These are phyloP conservation scores for Bipolaris victoriae DNA, from an alignment of 2,329 filamentous ascomycete genomes.

Conservation along the genomic window DNA sequence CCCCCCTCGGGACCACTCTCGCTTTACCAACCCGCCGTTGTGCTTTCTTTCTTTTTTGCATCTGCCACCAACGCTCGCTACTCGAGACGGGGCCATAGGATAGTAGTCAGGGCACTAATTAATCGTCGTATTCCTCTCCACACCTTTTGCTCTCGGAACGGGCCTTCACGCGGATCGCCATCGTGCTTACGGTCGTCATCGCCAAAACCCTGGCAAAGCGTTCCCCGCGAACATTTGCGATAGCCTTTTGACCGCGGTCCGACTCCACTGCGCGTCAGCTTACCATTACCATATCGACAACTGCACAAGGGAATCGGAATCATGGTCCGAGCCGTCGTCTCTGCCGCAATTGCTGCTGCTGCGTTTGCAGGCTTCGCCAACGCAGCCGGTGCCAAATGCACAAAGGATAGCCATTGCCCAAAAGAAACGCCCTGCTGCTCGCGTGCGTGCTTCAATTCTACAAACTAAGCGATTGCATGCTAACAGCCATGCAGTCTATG, in stretches of 20 bases:
- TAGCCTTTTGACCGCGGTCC: slow-evolving; percentile 3
- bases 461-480: slow-evolving; percentile 13
- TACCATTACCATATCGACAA: slow-evolving; percentile 41
- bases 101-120: slow-evolving; percentile 20
- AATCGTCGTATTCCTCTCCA: slow-evolving; percentile 2
- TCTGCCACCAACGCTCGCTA: slow-evolving; percentile 34
- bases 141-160: not conserved
- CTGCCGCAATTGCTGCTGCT: slow-evolving; percentile 38
- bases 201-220: slow-evolving; percentile 6
- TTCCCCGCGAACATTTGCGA: slow-evolving; percentile 3
- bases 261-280: slow-evolving; percentile 37
- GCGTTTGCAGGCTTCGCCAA: slow-evolving; percentile 34
- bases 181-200: slow-evolving; percentile 2
- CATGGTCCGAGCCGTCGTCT: slow-evolving; percentile 41
- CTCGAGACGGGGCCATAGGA: slow-evolving; percentile 5
- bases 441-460: slow-evolving; percentile 36
- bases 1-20: slow-evolving; percentile 13
- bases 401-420: slow-evolving; percentile 67
- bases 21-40: slow-evolving; percentile 11
- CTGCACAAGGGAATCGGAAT: slow-evolving; percentile 22
- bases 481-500: slow-evolving; percentile 71
- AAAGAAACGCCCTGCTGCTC: slow-evolving; percentile 57
- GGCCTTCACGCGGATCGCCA: slow-evolving; percentile 4
- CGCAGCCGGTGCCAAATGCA: slow-evolving; percentile 49
- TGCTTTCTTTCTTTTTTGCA: slow-evolving; percentile 10